phyloP scores from a whole-genome alignment of 805 yeast genomes.

The Wickerhamomyces subpelliculosus region DNA sequence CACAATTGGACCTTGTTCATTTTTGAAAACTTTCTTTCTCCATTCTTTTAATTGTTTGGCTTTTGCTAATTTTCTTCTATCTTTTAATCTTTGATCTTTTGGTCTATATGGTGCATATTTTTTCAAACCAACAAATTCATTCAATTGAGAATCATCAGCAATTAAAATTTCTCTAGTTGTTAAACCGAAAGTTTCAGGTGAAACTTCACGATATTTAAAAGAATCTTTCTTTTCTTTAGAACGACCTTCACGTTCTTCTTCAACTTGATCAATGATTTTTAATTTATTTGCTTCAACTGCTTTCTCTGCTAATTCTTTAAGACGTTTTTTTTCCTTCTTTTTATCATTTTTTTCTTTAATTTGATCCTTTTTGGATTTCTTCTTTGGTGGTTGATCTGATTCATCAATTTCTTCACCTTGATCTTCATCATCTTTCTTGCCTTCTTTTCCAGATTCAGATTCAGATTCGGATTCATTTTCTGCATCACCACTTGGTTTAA shows the following conservation, averaged over 20 bases:
- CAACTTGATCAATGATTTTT: constrained; percentile 62
- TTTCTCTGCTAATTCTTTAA: constrained; percentile 65
- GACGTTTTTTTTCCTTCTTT: constrained; percentile 54
- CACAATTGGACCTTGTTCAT: constrained; percentile 40
- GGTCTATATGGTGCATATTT: constrained; percentile 91
- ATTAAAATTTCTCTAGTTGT: constrained; percentile 78
- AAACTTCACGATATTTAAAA: constrained; percentile 88
- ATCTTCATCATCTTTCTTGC: constrained; percentile 32
- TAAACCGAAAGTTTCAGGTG: constrained; percentile 89
- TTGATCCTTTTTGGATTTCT: constrained; percentile 47
- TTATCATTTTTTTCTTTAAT: constrained; percentile 47
- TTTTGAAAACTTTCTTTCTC: constrained; percentile 76
- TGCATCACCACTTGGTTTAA: constrained; percentile 33
- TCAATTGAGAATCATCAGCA: constrained; percentile 84
- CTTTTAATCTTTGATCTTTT: constrained; percentile 62
- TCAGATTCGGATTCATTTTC: constrained; percentile 31
- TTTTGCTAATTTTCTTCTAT: constrained; percentile 78
- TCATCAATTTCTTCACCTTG: constrained; percentile 24
- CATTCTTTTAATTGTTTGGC: constrained; percentile 79
- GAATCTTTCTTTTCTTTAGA: constrained; percentile 37
- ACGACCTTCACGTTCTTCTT: constrained; percentile 55
- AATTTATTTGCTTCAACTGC: constrained; percentile 71
- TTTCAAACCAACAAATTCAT: constrained; percentile 80
- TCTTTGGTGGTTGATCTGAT: constrained; percentile 24
- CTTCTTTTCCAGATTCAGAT: constrained; percentile 14